Base-by-base conservation (phyloP, 805 yeast genomes). In the Teunomyces cretensis region DNA sequence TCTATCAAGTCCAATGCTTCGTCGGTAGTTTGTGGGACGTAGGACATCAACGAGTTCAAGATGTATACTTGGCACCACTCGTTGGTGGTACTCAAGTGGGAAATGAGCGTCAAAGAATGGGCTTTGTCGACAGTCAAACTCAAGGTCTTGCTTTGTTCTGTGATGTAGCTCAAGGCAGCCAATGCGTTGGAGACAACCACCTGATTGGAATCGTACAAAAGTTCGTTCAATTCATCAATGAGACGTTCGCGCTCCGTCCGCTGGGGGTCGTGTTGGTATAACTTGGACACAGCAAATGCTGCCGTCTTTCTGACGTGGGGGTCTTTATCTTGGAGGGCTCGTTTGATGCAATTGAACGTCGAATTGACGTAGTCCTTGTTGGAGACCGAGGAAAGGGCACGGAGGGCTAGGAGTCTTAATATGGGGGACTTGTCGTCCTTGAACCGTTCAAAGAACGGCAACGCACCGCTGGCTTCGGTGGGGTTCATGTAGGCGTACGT, bases 61-160 rank as follows among this genome's bases (percentile, higher is more conserved):
- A 89, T 71, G 36, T 82, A 76, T 0, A 81, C 72, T 57, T 85
- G 95, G 39, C 82, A 76, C 96, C 96, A 91, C 63, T 84, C 86
- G 51, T 75, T 78, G 42, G 60, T 65, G 37, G 49, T 62, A 6
- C 67, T 61, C 14, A 75, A 55, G 30, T 61, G 52, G 12, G 67
- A 63, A 14, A 74, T 51, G 40, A 76, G 55, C 14, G 58, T 54
- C 33, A 68, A 51, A 5, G 74, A 54, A 76, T 74, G 61, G 60
- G 69, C 16, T 33, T 70, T 70, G 54, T 79, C 84, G 17, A 87
- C 73, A 3, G 77, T 68, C 41, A 88, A 62, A 30, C 74, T 70
- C 52, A 86, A 63, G 9, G 72, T 63, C 3, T 68, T 70, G 4
- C 79, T 67, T 27, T 68, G 68, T 41, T 85, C 91, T 4, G 88